These are phyloP conservation scores for Boletus coccyginus DNA, from an alignment of 768 basidiomycete species.

Conservation along the genomic window DNA sequence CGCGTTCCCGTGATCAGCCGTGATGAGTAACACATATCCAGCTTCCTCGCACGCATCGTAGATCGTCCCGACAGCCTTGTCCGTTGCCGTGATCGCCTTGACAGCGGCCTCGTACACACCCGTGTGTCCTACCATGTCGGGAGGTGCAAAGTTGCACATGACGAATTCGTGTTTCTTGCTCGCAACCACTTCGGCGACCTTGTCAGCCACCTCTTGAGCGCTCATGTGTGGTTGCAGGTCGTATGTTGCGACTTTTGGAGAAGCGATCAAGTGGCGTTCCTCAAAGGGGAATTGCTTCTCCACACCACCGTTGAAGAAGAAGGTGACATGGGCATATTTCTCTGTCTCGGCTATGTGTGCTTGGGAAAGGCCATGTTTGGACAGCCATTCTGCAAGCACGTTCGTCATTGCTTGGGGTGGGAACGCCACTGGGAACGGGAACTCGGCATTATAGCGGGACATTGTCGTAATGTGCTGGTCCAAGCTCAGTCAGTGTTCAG, in stretches of 20 bases:
- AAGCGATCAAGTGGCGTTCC: slow-evolving; percentile 84
- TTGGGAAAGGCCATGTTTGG: slow-evolving; percentile 76
- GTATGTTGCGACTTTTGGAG: slow-evolving; percentile 93
- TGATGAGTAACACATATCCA: slow-evolving; percentile 84
- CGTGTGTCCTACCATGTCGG: slow-evolving; percentile 97
- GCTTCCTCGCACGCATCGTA: slow-evolving; percentile 82
- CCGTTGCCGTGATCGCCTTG: slow-evolving; percentile 82
- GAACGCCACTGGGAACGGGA: slow-evolving; percentile 87
- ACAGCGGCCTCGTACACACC: slow-evolving; percentile 91
- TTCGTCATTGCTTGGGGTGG: slow-evolving; percentile 94
- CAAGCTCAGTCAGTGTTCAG: neutral
- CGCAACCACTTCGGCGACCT: slow-evolving; percentile 84
- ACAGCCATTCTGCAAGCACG: slow-evolving; percentile 90
- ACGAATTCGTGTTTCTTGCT: slow-evolving; percentile 76
- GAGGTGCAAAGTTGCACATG: slow-evolving; percentile 98
- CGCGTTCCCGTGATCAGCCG: slow-evolving; percentile 94
- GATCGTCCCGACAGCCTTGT: slow-evolving; percentile 84
- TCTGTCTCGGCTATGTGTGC: slow-evolving; percentile 97
- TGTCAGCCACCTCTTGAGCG: slow-evolving; percentile 83
- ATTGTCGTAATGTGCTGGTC: slow-evolving; percentile 83
- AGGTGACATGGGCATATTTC: slow-evolving; percentile 96
- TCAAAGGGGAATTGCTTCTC: slow-evolving; percentile 88
- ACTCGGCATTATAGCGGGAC: slow-evolving; percentile 90
- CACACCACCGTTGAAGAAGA: slow-evolving; percentile 97
- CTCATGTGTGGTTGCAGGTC: slow-evolving; percentile 91